Conservation (phyloP, 345 rosid genomes). For the Moricandia moricandioides region DNA sequence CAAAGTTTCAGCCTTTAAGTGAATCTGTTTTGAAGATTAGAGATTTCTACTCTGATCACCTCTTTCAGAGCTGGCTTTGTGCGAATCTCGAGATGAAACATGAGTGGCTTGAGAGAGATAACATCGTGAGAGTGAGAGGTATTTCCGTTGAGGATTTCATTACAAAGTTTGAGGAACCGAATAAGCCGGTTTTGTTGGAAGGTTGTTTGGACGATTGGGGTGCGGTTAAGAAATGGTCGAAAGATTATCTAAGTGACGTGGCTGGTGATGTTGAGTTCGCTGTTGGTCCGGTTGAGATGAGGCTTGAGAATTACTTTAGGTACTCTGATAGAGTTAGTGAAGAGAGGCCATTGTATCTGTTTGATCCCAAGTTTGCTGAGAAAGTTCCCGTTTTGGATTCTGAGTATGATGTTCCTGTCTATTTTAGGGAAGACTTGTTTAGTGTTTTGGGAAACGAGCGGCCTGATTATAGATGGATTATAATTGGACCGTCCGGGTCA, state of each 20-base stretch:
- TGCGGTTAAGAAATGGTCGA: slow-evolving; percentile 66
- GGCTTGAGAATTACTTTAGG: slow-evolving; percentile 64
- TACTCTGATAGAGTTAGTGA: slow-evolving; percentile 74
- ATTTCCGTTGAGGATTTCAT: slow-evolving; percentile 74
- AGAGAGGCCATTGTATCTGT: slow-evolving; percentile 93
- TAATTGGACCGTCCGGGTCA: slow-evolving; percentile 90
- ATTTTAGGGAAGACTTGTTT: slow-evolving; percentile 86
- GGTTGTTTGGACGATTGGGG: slow-evolving; percentile 82
- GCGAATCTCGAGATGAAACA: slow-evolving; percentile 95
- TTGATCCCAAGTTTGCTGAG: slow-evolving; percentile 86
- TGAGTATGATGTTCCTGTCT: slow-evolving; percentile 74
- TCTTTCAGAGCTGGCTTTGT: slow-evolving; percentile 96
- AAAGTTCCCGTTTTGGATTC: slow-evolving; percentile 65
- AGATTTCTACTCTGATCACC: slow-evolving; percentile 84
- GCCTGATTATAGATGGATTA: slow-evolving; percentile 93
- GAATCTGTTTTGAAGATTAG: slow-evolving; percentile 48
- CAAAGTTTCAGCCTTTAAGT: slow-evolving; percentile 2
- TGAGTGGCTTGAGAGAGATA: slow-evolving; percentile 89
- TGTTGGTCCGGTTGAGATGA: slow-evolving; percentile 85
- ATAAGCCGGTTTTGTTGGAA: slow-evolving; percentile 87
- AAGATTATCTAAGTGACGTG: slow-evolving; percentile 57
- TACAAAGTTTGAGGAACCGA: slow-evolving; percentile 65
- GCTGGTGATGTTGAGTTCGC: slow-evolving; percentile 63
- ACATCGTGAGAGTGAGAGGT: slow-evolving; percentile 66
- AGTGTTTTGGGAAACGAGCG: slow-evolving; percentile 75